Conservation (phyloP, 495 filamentous ascomycete species). For the Letharia lupina region DNA sequence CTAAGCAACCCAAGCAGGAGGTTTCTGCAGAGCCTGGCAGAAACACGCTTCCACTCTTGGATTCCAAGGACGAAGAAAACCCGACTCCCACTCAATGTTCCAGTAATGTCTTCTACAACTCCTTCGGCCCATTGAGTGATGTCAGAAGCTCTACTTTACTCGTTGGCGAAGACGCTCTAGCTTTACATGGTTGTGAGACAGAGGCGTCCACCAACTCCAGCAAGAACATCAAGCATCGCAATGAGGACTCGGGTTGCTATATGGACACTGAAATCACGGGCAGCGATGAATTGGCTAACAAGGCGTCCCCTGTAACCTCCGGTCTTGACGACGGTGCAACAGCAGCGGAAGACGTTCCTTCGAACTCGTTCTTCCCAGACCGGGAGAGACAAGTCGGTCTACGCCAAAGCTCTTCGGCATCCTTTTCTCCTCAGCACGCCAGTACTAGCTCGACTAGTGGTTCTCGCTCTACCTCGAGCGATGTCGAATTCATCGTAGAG, state of each 20-base stretch:
- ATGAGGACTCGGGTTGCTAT: not conserved
- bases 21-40: not conserved
- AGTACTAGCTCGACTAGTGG: not conserved
- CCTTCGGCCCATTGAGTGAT: not conserved
- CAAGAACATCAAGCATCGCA: not conserved
- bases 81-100: not conserved
- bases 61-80: not conserved
- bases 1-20: not conserved
- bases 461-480: slow-evolving; percentile 1
- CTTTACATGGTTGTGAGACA: not conserved
- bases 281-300: not conserved
- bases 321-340: not conserved
- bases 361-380: not conserved
- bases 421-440: not conserved
- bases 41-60: not conserved
- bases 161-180: not conserved
- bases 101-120: not conserved
- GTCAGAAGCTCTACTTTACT: not conserved
- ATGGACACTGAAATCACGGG: not conserved
- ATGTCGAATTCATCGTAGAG: slow-evolving; percentile 9
- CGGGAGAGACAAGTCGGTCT: not conserved
- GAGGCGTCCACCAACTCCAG: not conserved
- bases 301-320: not conserved
- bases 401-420: not conserved
- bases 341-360: not conserved